Conservation (phyloP, 768 basidiomycete species). For the Agaricus subrufescens region DNA sequence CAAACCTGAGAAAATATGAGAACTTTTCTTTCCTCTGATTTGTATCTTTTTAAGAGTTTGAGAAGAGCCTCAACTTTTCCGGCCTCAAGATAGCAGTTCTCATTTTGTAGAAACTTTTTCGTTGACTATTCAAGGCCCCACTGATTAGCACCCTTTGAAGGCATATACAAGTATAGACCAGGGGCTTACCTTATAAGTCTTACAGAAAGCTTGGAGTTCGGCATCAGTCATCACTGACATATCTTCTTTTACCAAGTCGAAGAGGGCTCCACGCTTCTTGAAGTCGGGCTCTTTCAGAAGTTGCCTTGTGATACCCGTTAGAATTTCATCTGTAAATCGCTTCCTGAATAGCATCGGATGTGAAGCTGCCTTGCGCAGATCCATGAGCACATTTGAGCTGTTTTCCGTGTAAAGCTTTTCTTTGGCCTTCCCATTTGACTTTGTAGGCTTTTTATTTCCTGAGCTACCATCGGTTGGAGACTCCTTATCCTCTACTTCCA, state of each 20-base stretch:
- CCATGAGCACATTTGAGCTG: conserved; percentile 94
- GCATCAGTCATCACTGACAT: conserved; percentile 99
- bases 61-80: conserved; percentile 82
- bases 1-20: conserved; percentile 92
- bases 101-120: conserved; percentile 67
- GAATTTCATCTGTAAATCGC: conserved; percentile 70
- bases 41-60: conserved; percentile 64
- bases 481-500: conserved; percentile 33
- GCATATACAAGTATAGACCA: neutral
- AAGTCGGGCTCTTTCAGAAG: conserved; percentile 92
- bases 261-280: conserved; percentile 73
- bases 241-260: conserved; percentile 90
- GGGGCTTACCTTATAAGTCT: conserved; percentile 71
- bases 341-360: conserved; percentile 96
- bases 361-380: conserved; percentile 90
- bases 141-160: neutral
- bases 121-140: conserved; percentile 43
- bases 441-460: conserved; percentile 30
- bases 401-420: conserved; percentile 74
- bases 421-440: conserved; percentile 47
- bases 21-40: conserved; percentile 68
- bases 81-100: conserved; percentile 76
- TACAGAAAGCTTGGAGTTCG: conserved; percentile 85
- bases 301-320: conserved; percentile 73
- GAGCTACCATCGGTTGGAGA: conserved; percentile 21